These are phyloP conservation scores for Prototheca stagnorum DNA, from an alignment of 163 green algal species.

Conservation along the genomic window DNA sequence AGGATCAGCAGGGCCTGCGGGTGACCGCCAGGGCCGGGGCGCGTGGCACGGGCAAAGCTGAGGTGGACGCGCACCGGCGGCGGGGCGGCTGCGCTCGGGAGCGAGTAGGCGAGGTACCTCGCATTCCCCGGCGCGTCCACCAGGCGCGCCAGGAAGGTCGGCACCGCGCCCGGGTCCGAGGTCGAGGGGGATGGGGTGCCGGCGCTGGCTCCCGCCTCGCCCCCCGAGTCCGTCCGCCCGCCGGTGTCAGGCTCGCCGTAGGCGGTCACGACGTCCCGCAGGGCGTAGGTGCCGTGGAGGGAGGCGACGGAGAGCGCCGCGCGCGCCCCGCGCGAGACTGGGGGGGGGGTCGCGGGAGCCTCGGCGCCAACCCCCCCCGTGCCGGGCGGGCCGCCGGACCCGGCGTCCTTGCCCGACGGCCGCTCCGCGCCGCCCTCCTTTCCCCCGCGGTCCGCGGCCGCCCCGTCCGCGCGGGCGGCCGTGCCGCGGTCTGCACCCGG, in stretches of 20 bases:
- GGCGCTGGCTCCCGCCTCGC: too few relatives aligned
- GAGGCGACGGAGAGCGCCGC: conserved; percentile 5
- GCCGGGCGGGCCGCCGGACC: too few relatives aligned
- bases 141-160: conserved; percentile 9
- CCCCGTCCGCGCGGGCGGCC: too few relatives aligned
- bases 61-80: conserved; percentile 25
- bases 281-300: conserved; percentile 7
- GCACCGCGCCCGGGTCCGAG: not conserved
- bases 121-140: conserved; percentile 5
- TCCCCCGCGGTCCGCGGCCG: too few relatives aligned
- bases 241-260: not conserved
- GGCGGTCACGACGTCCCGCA: conserved; percentile 2
- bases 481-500: too few relatives aligned
- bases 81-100: conserved; percentile 22
- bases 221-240: not conserved
- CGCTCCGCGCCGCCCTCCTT: too few relatives aligned
- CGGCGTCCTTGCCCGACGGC: too few relatives aligned
- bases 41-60: conserved; percentile 2
- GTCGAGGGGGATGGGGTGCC: too few relatives aligned
- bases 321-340: not conserved
- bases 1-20: conserved; percentile 12
- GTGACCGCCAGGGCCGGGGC: conserved; percentile 15
- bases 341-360: too few relatives aligned
- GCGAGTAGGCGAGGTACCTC: conserved; percentile 19
- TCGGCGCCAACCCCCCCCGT: too few relatives aligned